Evolutionary conservation across 441 rosid species (phyloP).

Genomic region (Corymbia citriodora): DNA sequence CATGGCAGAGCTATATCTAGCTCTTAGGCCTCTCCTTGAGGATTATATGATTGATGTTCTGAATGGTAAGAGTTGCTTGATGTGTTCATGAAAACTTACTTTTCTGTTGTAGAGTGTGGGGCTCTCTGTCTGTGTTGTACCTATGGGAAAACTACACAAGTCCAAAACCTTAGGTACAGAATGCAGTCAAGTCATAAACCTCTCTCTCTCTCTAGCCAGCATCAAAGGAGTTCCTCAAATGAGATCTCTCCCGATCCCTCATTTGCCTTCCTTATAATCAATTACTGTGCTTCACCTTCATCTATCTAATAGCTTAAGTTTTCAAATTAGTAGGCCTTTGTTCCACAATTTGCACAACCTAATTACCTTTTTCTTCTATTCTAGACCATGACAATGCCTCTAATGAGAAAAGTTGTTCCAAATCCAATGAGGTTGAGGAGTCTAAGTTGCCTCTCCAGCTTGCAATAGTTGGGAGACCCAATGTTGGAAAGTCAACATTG

Average conservation of each 20-base stretch:
- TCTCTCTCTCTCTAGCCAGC: neutral
- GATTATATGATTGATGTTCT: slow-evolving; percentile 44
- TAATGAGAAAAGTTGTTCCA: slow-evolving; percentile 20
- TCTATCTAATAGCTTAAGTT: neutral
- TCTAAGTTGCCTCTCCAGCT: slow-evolving; percentile 79
- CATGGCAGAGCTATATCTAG: slow-evolving; percentile 71
- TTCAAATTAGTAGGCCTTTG: neutral
- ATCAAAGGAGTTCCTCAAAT: neutral
- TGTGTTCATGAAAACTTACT: neutral
- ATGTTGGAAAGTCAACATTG: slow-evolving; percentile 96
- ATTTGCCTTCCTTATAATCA: neutral
- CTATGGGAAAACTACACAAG: neutral
- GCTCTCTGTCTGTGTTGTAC: neutral
- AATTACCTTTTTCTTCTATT: neutral
- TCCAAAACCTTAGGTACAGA: neutral
- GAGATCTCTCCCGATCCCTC: neutral
- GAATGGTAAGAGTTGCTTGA: slow-evolving; percentile 41
- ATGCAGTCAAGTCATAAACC: neutral
- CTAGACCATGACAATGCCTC: slow-evolving; percentile 20
- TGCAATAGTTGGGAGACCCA: slow-evolving; percentile 92
- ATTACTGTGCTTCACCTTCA: neutral
- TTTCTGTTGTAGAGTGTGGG: neutral
- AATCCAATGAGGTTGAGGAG: slow-evolving; percentile 46
- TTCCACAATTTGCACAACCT: neutral
- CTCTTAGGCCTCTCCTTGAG: slow-evolving; percentile 65